Evolutionary conservation across 768 basidiomycete genomes (phyloP), one percentile per base, ranked within the genome.

Genomic region (Phallus indusiatus): DNA sequence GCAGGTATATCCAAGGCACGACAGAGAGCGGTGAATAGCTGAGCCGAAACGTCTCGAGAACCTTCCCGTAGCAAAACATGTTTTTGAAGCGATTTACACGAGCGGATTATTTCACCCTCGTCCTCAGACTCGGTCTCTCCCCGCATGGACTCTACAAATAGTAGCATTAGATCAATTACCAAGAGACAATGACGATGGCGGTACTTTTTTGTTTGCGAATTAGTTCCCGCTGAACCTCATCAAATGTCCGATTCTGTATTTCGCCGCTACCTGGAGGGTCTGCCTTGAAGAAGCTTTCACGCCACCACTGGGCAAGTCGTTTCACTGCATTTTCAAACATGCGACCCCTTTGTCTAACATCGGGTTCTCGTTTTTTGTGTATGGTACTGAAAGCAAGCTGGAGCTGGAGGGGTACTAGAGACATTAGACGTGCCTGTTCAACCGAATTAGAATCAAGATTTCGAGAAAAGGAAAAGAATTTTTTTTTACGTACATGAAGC

Each of bases 1-100:
- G 93, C 82, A 0, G 94, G 94, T 18, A 98, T 83, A 11, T 85
- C 87, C 6, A 97, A 76, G 6, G 84, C 90, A 20, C 96, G 80
- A 69, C 92, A 91, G 0, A 96, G 75, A 0, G 90, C 84, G 5
- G 93, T 94, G 69, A 97, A 98, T 3, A 98, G 78, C 64, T 95
- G 92, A 0, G 92, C 88, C 60, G 88, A 88, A 42, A 82, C 81
- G 69, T 99, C 96, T 61, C 90, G 78, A 21, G 85, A 88, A 7
- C 94, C 96, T 60, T 73, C 77, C 56, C 78, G 80, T 78, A 87
- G 84, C 18, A 97, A 73, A 0, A 85, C 87, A 68, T 94, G 92
- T 68, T 96, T 97, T 90, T 94, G 94, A 42, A 97, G 76, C 63
- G 90, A 93, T 68, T 94, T 94, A 14, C 78, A 75, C 54, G 84